Percentiles rank a stretch among this genome's conserved stretches.
phyloP scores from a whole-genome alignment of 306 rosid species.

The Prunus salicina region DNA sequence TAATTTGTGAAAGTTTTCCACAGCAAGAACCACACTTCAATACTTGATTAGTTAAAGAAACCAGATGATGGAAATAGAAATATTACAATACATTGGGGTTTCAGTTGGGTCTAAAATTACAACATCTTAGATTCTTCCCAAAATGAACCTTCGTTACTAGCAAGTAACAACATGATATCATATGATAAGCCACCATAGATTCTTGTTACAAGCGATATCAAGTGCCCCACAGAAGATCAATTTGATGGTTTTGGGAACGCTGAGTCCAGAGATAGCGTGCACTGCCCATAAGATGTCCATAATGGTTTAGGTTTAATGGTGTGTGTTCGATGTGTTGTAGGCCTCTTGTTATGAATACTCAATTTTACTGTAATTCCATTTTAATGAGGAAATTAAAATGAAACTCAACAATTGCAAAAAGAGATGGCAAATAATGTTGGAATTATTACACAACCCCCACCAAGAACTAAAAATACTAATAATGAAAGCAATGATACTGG shows the following conservation, averaged over 20 bases:
- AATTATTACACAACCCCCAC: too few species aligned
- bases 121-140: not conserved
- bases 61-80: not conserved
- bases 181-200: not conserved
- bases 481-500: too few species aligned
- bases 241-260: conserved; percentile 42
- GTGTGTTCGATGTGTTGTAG: too few species aligned
- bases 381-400: too few species aligned
- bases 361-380: too few species aligned
- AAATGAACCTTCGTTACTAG: too few species aligned
- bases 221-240: conserved; percentile 25
- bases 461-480: too few species aligned
- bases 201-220: not conserved
- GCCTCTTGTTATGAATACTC: too few species aligned
- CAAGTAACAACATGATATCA: too few species aligned
- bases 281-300: conserved; percentile 75
- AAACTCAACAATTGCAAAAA: too few species aligned
- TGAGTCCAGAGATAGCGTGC: conserved; percentile 88
- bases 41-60: not conserved
- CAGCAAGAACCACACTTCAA: not conserved
- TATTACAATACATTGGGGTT: not conserved
- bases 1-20: not conserved
- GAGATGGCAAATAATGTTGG: too few species aligned
- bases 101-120: conserved; percentile 3
- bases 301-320: conserved; percentile 10